Conservation (phyloP, 768 basidiomycete species). For the Xerocomus potaroensis region DNA sequence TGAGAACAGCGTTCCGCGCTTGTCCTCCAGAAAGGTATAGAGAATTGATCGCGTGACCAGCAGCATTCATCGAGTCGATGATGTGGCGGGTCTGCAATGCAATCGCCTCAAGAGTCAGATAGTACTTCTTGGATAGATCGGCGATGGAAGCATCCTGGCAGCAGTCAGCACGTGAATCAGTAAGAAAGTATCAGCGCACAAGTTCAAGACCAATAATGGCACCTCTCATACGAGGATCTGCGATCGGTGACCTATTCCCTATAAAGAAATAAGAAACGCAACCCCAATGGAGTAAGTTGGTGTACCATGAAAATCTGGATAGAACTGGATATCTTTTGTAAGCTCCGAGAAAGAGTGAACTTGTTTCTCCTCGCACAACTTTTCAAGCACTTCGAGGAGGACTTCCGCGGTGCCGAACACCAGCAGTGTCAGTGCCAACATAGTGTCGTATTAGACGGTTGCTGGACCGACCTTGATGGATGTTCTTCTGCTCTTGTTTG, state of each 20-base stretch:
- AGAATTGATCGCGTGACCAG: constrained; percentile 75
- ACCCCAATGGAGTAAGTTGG: neutral
- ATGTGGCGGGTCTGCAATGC: constrained; percentile 94
- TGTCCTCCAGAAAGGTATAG: constrained; percentile 95
- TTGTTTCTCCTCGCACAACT: constrained; percentile 50
- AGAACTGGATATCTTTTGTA: constrained; percentile 87
- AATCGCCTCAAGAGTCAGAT: constrained; percentile 88
- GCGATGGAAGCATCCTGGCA: constrained; percentile 60
- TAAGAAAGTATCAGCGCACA: constrained; percentile 32
- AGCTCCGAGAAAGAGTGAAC: constrained; percentile 73
- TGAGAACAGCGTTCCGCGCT: constrained; percentile 82
- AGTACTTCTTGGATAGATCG: constrained; percentile 88
- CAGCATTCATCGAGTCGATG: constrained; percentile 81
- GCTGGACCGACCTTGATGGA: constrained; percentile 45
- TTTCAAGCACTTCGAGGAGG: constrained; percentile 69
- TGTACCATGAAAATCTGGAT: constrained; percentile 90
- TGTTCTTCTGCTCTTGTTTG: constrained; percentile 53
- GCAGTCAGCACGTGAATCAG: neutral
- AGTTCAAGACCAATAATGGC: constrained; percentile 85
- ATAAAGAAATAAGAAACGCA: constrained; percentile 6
- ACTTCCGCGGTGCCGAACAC: constrained; percentile 37
- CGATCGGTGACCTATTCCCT: constrained; percentile 97
- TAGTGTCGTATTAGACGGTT: neutral
- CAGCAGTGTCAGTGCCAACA: neutral
- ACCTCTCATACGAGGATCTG: constrained; percentile 93